Base-by-base conservation (phyloP, 1,284 basidiomycete genomes). In the Cutaneotrichosporon sp. region DNA sequence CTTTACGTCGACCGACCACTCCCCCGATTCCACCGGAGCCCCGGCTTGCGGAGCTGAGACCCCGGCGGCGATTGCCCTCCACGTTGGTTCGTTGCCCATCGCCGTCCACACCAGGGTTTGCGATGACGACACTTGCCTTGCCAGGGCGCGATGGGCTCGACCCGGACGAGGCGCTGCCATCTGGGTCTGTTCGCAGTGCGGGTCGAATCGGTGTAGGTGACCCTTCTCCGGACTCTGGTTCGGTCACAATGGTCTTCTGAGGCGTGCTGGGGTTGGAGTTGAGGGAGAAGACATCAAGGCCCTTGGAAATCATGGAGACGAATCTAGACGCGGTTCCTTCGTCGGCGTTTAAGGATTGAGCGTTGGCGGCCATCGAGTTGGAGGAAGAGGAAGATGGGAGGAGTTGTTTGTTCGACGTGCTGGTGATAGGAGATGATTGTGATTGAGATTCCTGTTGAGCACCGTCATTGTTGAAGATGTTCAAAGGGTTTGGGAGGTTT, bases 401-500 rank as follows among this genome's bases (percentile, higher is more conserved):
- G 8, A n/a, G n/a, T n/a, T 22, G 58, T 51, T 18, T 60, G 58
- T 42, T 50, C 14, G 47, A 18, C 7, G 22, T 18, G 34, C 40
- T 30, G 21, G 16, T 32, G 21, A 21, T 11, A 31, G 31, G 51
- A 32, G 51, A 53, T 32, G 49, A 50, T 50, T 26, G 49, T 11
- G 51, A 53, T 53, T 53, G 51, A 21, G 42, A 46, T 46, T 46
- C 16, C 9, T n/a, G 42, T 18, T 46, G 42, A 18, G 51, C 30
- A 53, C 42, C 61, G 60, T 69, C 65, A 18, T 63, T 61, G n/a
- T 59, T 55, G 62, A 76, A 72, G 53, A 74, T 56, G 62, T 70
- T 71, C 58, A 73, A 65, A 4, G 71, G 72, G 61, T 75, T 76
- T 22, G 74, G 68, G 22, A 66, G 62, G 57, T 56, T 71, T 18